phyloP scores from a whole-genome alignment of 768 basidiomycete species.

The Psilocybe azurescens region DNA sequence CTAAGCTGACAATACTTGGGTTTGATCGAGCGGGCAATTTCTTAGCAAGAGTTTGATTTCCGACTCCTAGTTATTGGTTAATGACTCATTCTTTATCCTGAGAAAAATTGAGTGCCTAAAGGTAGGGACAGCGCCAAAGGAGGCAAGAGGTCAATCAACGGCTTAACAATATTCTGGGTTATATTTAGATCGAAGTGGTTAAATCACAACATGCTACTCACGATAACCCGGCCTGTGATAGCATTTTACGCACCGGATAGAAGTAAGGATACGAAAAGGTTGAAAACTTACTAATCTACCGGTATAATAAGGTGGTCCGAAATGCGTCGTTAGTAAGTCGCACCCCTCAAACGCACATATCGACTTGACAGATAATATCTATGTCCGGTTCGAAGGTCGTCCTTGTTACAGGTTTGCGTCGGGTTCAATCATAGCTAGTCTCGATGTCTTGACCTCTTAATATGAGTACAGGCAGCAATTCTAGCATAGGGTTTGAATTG shows the following conservation, averaged over 20 bases:
- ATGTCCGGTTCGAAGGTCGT: slow-evolving; percentile 1
- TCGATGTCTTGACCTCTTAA: not conserved
- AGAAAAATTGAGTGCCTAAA: too few relatives aligned
- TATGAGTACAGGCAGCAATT: slow-evolving; percentile 39
- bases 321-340: not conserved
- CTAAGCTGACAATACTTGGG: too few relatives aligned
- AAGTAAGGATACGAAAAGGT: not conserved
- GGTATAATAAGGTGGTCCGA: not conserved
- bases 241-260: not conserved
- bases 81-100: too few relatives aligned
- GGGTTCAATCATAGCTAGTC: too few relatives aligned
- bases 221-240: not conserved
- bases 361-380: not conserved
- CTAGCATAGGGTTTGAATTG: slow-evolving; percentile 53
- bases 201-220: not conserved
- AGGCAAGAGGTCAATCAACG: too few relatives aligned
- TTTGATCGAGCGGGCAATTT: too few relatives aligned
- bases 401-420: slow-evolving; percentile 2
- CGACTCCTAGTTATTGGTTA: too few relatives aligned
- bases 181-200: not conserved
- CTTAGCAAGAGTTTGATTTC: too few relatives aligned
- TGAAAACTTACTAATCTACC: not conserved
- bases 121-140: too few relatives aligned
- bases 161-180: too few relatives aligned
- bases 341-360: not conserved